Evolutionary conservation across 768 basidiomycete genomes (phyloP).

Genomic region (Boletus pseudopeckii): DNA sequence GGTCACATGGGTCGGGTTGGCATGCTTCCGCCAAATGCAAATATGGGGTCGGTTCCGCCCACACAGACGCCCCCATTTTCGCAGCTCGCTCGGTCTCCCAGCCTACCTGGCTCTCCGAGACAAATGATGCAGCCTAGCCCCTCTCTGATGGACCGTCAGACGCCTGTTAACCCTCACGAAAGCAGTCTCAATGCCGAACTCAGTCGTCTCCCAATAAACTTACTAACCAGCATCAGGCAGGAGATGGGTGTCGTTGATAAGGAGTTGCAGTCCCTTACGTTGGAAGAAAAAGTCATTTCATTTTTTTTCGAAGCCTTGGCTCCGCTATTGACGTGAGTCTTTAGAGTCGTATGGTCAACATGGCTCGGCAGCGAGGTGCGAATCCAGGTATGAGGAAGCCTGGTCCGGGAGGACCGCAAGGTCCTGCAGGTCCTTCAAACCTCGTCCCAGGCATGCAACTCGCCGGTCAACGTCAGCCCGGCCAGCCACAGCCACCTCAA

Average conservation of each 20-base stretch:
- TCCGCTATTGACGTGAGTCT: constrained; percentile 12
- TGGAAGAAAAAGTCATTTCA: constrained; percentile 57
- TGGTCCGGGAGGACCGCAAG: constrained; percentile 28
- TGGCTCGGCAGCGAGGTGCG: constrained; percentile 24
- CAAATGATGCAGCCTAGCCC: constrained; percentile 57
- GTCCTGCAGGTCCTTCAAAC: constrained; percentile 27
- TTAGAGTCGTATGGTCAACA: constrained; percentile 37
- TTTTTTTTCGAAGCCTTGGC: not conserved
- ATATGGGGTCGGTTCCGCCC: constrained; percentile 34
- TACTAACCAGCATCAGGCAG: constrained; percentile 36
- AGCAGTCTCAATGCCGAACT: constrained; percentile 42
- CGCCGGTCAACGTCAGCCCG: constrained; percentile 40
- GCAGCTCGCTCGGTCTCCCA: constrained; percentile 52
- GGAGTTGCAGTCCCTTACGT: constrained; percentile 40
- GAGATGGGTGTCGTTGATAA: constrained; percentile 47
- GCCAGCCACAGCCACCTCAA: constrained; percentile 26
- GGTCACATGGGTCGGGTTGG: constrained; percentile 41
- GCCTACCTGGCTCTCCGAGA: constrained; percentile 54
- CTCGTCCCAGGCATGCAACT: constrained; percentile 34
- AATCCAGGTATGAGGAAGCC: constrained; percentile 23
- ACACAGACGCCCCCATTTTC: constrained; percentile 43
- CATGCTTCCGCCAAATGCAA: constrained; percentile 48
- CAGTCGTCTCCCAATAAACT: constrained; percentile 33
- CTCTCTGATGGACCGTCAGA: constrained; percentile 47
- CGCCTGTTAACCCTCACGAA: constrained; percentile 31